These are phyloP conservation scores for Tulasnella sp. DNA, from an alignment of 768 basidiomycete genomes.

Conservation along the genomic window DNA sequence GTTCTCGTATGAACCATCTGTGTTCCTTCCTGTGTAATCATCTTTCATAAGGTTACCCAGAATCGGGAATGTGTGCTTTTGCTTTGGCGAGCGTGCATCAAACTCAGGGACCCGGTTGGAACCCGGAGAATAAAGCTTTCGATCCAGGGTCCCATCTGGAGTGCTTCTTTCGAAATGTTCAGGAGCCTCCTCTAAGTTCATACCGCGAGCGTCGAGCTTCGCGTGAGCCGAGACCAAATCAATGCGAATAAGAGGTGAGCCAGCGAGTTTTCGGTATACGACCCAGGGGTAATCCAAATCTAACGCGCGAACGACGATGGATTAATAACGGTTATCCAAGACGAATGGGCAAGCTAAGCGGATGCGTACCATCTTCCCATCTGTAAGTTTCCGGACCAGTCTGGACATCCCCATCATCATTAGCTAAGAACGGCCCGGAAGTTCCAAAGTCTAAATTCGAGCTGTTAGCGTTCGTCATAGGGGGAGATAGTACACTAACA, in stretches of 20 bases:
- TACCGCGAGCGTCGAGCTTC: background rate
- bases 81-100: background rate
- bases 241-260: slow-evolving; percentile 11
- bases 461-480: background rate
- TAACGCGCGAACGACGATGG: background rate
- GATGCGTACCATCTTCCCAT: background rate
- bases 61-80: background rate
- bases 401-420: background rate
- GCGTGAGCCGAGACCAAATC: slow-evolving; percentile 16
- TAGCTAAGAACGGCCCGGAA: background rate
- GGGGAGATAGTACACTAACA: background rate
- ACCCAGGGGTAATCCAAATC: background rate
- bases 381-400: background rate
- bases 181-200: background rate
- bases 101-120: background rate
- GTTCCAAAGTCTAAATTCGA: background rate
- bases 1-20: background rate
- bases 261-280: slow-evolving; percentile 18
- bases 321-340: background rate
- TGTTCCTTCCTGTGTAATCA: background rate
- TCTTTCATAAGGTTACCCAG: background rate
- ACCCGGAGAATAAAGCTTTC: too few species aligned
- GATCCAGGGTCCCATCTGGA: background rate
- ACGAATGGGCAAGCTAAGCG: background rate
- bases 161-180: background rate